A percentile compares a stretch with the other conserved stretches of the same genome.
Evolutionary conservation across 164 flowering plant species (phyloP).

Genomic region (Nymphaea thermarum): DNA sequence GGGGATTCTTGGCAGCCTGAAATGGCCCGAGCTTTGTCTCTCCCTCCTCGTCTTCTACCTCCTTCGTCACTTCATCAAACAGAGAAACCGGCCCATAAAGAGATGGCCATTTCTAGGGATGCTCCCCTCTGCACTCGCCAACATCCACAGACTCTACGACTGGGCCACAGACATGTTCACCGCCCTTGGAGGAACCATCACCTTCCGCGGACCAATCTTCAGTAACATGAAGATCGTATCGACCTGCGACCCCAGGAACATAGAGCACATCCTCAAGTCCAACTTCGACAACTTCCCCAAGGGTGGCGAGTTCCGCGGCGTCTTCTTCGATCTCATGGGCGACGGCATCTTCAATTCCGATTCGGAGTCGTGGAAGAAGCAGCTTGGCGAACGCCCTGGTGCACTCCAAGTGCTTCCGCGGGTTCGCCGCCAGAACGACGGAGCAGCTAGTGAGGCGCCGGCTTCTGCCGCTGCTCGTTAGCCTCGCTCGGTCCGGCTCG

Average conservation of each 20-base stretch:
- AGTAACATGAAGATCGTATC: slow-evolving; percentile 9
- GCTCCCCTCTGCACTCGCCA: slow-evolving; percentile 13
- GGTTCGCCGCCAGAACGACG: background rate
- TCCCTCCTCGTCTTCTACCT: slow-evolving; percentile 1
- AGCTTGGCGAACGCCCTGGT: slow-evolving; percentile 6
- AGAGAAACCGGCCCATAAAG: background rate
- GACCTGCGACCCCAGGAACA: slow-evolving; percentile 23
- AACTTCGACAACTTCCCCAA: slow-evolving; percentile 28
- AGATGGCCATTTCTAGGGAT: slow-evolving; percentile 13
- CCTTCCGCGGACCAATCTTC: slow-evolving; percentile 17
- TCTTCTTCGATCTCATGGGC: slow-evolving; percentile 29
- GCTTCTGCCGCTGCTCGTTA: slow-evolving; percentile 7
- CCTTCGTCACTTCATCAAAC: background rate
- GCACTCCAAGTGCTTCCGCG: slow-evolving; percentile 1
- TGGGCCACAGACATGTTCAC: slow-evolving; percentile 1
- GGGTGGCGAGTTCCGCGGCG: slow-evolving; percentile 18
- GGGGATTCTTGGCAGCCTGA: too few species aligned
- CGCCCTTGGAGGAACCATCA: slow-evolving; percentile 7
- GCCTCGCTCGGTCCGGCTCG: background rate
- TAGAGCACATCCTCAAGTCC: slow-evolving; percentile 18
- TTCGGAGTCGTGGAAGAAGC: slow-evolving; percentile 5
- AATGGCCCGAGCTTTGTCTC: background rate
- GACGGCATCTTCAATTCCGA: slow-evolving; percentile 38
- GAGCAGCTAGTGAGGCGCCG: background rate
- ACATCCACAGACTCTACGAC: slow-evolving; percentile 7